phyloP scores from a whole-genome alignment of 1,284 basidiomycete species.

The Sporisorium graminicola region DNA sequence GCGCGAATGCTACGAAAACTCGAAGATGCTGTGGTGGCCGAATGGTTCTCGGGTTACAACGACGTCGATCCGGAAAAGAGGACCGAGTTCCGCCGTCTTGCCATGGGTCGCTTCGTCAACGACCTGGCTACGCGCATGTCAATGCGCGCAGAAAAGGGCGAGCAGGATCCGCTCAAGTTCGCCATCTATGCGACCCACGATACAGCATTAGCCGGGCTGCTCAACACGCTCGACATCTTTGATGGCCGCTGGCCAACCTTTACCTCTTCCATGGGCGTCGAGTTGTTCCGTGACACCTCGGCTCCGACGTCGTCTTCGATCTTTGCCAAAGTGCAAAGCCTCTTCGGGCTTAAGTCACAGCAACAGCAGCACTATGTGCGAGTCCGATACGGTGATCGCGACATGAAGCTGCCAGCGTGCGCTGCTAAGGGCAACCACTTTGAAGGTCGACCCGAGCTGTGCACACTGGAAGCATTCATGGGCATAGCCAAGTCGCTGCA shows the following conservation, averaged over 20 bases:
- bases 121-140: slow-evolving; percentile 77
- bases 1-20: slow-evolving; percentile 63
- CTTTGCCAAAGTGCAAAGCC: slow-evolving; percentile 15
- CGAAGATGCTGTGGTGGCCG: slow-evolving; percentile 80
- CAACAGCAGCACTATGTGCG: slow-evolving; percentile 73
- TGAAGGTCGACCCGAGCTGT: slow-evolving; percentile 80
- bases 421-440: slow-evolving; percentile 78
- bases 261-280: slow-evolving; percentile 57
- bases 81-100: slow-evolving; percentile 80
- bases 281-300: slow-evolving; percentile 57
- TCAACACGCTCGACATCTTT: slow-evolving; percentile 80
- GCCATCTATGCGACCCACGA: slow-evolving; percentile 76
- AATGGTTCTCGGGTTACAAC: slow-evolving; percentile 80
- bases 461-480: slow-evolving; percentile 79
- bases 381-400: slow-evolving; percentile 81
- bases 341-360: slow-evolving; percentile 12
- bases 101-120: slow-evolving; percentile 80
- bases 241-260: slow-evolving; percentile 76
- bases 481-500: slow-evolving; percentile 57
- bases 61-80: slow-evolving; percentile 40
- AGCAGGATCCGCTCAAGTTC: slow-evolving; percentile 54
- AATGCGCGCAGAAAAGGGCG: slow-evolving; percentile 41
- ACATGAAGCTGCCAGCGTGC: slow-evolving; percentile 78
- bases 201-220: slow-evolving; percentile 79
- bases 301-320: slow-evolving; percentile 26